Base-by-base conservation (phyloP, 169 alveolate species). In the Plasmodium fragile region DNA sequence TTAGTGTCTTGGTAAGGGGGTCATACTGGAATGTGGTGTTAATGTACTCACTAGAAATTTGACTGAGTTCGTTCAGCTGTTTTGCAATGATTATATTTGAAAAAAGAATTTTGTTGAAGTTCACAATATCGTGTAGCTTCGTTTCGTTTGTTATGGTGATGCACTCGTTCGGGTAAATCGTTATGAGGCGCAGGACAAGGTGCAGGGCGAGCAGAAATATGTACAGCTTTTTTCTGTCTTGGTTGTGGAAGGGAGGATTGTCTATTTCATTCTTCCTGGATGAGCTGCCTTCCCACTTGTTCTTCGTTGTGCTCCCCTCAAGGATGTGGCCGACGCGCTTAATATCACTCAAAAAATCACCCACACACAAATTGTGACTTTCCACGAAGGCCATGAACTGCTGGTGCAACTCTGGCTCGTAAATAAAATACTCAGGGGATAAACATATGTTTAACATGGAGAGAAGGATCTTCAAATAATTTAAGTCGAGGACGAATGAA, bases 401-500 rank as follows among this genome's bases (percentile, higher is more conserved):
- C 49, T 89, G 59, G 36, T 59, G 82, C 18, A 69, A 30, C 16
- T 79, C 83, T 2, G 13, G 34, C 55, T 72, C 79, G 81, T 89
- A 89, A 2, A 89, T 79, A 89, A 89, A 89, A 41, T 80, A 77
- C 71, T 89, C 94, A 2, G 91, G 36, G 8, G 94, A 89, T 2
- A 89, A 34, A 52, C 91, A 89, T 18, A 72, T 89, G 22, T 89
- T 89, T 49, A 89, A 10, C 77, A 89, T 78, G 3, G 82, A 89
- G 28, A 89, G 72, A 5, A 89, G 77, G 36, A 89, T 4, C 7
- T 53, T 80, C 43, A 89, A 80, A 79, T 89, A 89, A 59, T 89
- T 89, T 11, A 36, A 32, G 18, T 80, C 55, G 4, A 79, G 22
- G 10, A 89, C 18, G 36, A 89, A 89, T 0, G 71, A 30, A 79